Conservation (phyloP, 345 rosid genomes). For the Syzygium oleosum region DNA sequence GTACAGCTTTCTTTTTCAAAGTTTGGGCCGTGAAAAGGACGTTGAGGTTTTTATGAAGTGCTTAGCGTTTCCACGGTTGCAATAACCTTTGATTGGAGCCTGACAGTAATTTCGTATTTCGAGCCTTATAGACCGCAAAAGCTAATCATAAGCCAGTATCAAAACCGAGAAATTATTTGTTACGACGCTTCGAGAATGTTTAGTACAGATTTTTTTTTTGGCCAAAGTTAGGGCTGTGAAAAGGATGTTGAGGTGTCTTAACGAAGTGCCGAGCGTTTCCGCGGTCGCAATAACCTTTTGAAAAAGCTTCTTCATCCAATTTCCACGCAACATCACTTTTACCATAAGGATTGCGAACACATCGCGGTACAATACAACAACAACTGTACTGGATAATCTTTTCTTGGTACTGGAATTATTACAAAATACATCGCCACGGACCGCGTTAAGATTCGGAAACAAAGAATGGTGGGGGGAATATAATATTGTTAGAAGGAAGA, state of each 20-base stretch:
- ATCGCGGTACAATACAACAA: background rate
- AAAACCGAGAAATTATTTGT: background rate
- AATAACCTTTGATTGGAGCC: no score
- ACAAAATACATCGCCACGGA: background rate
- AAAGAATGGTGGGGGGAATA: background rate
- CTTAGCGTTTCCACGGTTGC: no score
- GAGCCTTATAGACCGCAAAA: background rate
- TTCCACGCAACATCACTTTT: background rate
- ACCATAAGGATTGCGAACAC: background rate
- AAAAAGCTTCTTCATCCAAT: no score
- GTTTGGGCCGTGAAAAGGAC: background rate
- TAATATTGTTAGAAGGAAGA: background rate
- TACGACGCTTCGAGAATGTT: accelerated
- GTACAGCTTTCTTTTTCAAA: background rate
- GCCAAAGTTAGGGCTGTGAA: background rate
- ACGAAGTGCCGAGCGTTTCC: no score
- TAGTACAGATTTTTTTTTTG: no score
- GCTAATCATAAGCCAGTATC: background rate
- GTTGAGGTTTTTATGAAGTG: background rate
- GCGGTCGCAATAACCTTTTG: no score
- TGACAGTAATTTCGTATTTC: background rate
- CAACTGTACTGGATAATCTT: background rate
- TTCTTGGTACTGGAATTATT: accelerated
- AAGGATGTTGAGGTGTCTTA: background rate
- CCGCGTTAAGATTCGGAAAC: background rate